Evolutionary conservation across 306 rosid species (phyloP).

Genomic region (Corylus heterophylla): DNA sequence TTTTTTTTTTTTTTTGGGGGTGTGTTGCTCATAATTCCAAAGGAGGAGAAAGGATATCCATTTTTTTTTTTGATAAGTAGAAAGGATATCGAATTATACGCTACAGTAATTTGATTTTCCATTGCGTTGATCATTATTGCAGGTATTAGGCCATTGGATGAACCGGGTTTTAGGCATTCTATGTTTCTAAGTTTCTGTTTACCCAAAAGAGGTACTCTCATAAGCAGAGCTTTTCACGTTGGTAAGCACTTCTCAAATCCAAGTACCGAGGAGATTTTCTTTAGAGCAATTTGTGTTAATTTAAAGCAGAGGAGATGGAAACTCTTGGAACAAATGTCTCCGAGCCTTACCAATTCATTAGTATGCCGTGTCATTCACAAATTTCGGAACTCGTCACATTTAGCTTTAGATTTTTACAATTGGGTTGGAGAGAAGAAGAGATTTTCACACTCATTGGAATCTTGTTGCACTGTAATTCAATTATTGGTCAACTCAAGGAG

Average conservation of each 20-base stretch:
- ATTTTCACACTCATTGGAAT: slow-evolving; percentile 36
- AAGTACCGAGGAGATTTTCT: slow-evolving; percentile 46
- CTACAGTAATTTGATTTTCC: not conserved
- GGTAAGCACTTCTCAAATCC: slow-evolving; percentile 46
- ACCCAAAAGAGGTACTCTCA: slow-evolving; percentile 17
- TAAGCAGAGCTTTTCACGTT: slow-evolving; percentile 31
- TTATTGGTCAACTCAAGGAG: slow-evolving; percentile 53
- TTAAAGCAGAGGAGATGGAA: slow-evolving; percentile 54
- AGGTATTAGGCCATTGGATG: slow-evolving; percentile 26
- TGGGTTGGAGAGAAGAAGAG: slow-evolving; percentile 37
- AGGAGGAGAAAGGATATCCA: not conserved
- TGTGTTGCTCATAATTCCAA: not conserved
- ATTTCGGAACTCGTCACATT: slow-evolving; percentile 41
- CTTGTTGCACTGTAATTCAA: slow-evolving; percentile 49
- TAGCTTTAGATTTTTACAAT: slow-evolving; percentile 51
- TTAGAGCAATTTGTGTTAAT: slow-evolving; percentile 48
- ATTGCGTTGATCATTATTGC: not conserved
- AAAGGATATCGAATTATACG: not conserved
- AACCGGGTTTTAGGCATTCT: slow-evolving; percentile 30
- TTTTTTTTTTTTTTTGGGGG: not conserved
- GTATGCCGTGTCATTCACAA: slow-evolving; percentile 49
- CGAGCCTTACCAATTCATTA: slow-evolving; percentile 35
- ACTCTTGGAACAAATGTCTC: slow-evolving; percentile 42
- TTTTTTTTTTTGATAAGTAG: too few relatives aligned
- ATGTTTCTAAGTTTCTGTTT: slow-evolving; percentile 31